phyloP scores from a whole-genome alignment of 73 alveolate species.

The Stentor roeselii region DNA sequence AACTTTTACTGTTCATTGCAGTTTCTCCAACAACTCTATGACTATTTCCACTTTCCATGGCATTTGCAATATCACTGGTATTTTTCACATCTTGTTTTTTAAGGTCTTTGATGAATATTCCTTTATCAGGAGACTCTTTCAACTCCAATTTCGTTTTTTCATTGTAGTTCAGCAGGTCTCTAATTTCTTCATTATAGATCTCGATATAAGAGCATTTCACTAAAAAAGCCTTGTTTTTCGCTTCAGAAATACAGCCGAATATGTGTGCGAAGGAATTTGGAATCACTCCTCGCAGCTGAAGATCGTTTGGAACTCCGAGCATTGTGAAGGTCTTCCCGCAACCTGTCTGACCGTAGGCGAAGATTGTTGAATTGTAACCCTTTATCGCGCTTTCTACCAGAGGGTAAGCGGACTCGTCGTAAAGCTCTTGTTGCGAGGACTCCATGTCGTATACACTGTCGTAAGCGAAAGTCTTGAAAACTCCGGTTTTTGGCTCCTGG shows the following conservation, averaged over 20 bases:
- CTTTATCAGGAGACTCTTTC: conserved; percentile 86
- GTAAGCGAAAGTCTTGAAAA: conserved; percentile 62
- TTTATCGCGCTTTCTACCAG: conserved; percentile 68
- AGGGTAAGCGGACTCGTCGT: conserved; percentile 61
- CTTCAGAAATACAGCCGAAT: conserved; percentile 80
- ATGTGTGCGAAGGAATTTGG: conserved; percentile 92
- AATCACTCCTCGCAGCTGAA: conserved; percentile 79
- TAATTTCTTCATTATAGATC: conserved; percentile 94
- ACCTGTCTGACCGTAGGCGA: conserved; percentile 97
- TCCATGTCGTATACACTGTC: conserved; percentile 71
- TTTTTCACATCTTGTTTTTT: conserved; percentile 76
- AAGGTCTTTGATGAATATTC: conserved; percentile 77
- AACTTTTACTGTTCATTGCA: conserved; percentile 89
- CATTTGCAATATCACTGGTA: conserved; percentile 74
- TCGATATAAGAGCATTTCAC: conserved; percentile 93
- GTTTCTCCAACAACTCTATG: conserved; percentile 89
- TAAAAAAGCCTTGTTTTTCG: conserved; percentile 76
- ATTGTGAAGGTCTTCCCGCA: conserved; percentile 94
- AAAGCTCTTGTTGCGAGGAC: conserved; percentile 63
- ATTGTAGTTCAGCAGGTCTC: conserved; percentile 80
- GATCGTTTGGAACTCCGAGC: conserved; percentile 81
- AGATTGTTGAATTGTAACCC: conserved; percentile 93
- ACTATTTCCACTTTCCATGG: conserved; percentile 81
- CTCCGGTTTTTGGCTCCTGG: conserved; percentile 37
- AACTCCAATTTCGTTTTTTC: conserved; percentile 65